Conservation (phyloP, 805 yeast genomes). For the Saturnispora gosingensis region DNA sequence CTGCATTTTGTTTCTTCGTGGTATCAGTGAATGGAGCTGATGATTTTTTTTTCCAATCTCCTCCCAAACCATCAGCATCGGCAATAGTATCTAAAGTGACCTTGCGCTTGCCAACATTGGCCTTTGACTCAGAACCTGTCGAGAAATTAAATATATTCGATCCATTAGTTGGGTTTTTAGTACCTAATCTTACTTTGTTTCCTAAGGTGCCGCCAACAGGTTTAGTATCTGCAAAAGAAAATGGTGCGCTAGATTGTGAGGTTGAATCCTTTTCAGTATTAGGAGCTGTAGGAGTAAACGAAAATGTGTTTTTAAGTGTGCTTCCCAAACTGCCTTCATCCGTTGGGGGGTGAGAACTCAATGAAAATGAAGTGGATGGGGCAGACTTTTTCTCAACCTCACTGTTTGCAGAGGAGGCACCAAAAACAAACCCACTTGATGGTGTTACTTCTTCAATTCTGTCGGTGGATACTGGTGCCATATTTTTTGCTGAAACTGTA, state of each 20-base stretch:
- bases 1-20: not conserved
- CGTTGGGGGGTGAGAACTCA: not conserved
- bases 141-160: not conserved
- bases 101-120: not conserved
- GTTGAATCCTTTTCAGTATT: not conserved
- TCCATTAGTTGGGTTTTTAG: not conserved
- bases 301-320: not conserved
- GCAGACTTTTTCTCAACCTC: not conserved
- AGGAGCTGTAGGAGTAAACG: not conserved
- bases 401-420: constrained; percentile 1
- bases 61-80: not conserved
- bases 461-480: not conserved
- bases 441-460: not conserved
- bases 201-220: not conserved
- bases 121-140: not conserved
- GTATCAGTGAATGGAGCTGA: not conserved
- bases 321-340: not conserved
- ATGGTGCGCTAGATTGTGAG: not conserved
- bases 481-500: not conserved
- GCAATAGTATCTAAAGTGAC: not conserved
- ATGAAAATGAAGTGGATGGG: not conserved
- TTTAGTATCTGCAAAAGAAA: not conserved
- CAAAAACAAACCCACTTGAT: constrained; percentile 12
- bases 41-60: not conserved
- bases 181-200: not conserved